phyloP scores from a whole-genome alignment of 2,329 filamentous ascomycete species.

The Colletotrichum sidae region DNA sequence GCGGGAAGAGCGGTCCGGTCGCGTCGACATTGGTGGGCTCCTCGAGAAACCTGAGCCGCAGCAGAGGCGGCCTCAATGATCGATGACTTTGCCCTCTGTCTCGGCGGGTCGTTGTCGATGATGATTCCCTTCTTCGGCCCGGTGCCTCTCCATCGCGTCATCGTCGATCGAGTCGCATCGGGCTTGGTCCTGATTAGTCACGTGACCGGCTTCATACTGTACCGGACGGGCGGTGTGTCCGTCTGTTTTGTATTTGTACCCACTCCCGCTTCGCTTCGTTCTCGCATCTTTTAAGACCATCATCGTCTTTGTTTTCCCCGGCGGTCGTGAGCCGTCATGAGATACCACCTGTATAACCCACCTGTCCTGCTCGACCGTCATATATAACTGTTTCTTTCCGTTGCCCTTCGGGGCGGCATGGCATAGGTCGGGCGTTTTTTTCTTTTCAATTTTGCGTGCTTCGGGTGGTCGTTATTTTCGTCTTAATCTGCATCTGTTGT shows the following conservation, averaged over 20 bases:
- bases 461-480: constrained; percentile 5
- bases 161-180: constrained; percentile 16
- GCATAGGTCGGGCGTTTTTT: constrained; percentile 31
- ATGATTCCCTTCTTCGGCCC: constrained; percentile 29
- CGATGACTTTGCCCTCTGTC: constrained; percentile 25
- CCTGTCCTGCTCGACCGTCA: constrained; percentile 7
- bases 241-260: constrained; percentile 26
- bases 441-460: background rate
- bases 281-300: constrained; percentile 17
- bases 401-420: constrained; percentile 6
- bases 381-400: constrained; percentile 25
- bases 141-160: constrained; percentile 16
- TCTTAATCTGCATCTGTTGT: constrained; percentile 8
- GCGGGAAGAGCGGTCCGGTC: constrained; percentile 62
- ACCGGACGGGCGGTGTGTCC: constrained; percentile 15
- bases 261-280: constrained; percentile 5
- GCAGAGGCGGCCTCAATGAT: constrained; percentile 44
- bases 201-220: constrained; percentile 15
- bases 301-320: constrained; percentile 23
- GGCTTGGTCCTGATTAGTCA: constrained; percentile 16
- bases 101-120: constrained; percentile 32
- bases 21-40: constrained; percentile 71
- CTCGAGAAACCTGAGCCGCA: constrained; percentile 66
- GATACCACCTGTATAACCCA: constrained; percentile 39
- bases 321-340: constrained; percentile 33